A percentile compares a stretch with the other conserved stretches of the same genome.
These are phyloP conservation scores for Citrus sinensis DNA, from an alignment of 345 rosid species.

Conservation along the genomic window DNA sequence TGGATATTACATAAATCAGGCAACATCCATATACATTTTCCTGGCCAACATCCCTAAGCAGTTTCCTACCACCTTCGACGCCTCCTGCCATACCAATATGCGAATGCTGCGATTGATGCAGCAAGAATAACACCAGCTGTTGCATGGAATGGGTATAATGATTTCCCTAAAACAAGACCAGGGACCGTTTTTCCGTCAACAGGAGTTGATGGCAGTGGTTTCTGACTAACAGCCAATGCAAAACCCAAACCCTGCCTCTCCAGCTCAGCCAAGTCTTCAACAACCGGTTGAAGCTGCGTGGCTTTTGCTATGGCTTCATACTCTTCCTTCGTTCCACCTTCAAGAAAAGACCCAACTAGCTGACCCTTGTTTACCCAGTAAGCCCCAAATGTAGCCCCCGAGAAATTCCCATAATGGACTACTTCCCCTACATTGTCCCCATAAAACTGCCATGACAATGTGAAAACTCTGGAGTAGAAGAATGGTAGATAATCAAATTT, in stretches of 20 bases:
- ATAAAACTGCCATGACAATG: slow-evolving; percentile 92
- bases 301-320: slow-evolving; percentile 76
- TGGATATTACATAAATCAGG: slow-evolving; percentile 9
- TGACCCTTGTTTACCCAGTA: slow-evolving; percentile 85
- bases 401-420: slow-evolving; percentile 82
- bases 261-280: slow-evolving; percentile 52
- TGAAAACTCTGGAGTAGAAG: slow-evolving; percentile 87
- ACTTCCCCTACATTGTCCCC: slow-evolving; percentile 84
- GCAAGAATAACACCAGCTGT: slow-evolving; percentile 74
- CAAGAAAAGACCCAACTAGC: slow-evolving; percentile 88
- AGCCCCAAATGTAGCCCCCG: slow-evolving; percentile 68
- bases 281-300: slow-evolving; percentile 57
- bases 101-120: slow-evolving; percentile 81
- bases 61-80: slow-evolving; percentile 73
- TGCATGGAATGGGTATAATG: slow-evolving; percentile 60
- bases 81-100: slow-evolving; percentile 85
- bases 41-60: neutral
- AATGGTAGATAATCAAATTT: slow-evolving; percentile 86
- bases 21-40: neutral
- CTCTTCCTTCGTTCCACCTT: slow-evolving; percentile 92
- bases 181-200: slow-evolving; percentile 19
- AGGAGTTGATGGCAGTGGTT: slow-evolving; percentile 26
- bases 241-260: slow-evolving; percentile 64
- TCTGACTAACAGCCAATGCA: slow-evolving; percentile 51
- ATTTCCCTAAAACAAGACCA: slow-evolving; percentile 43